Evolutionary conservation across 495 filamentous ascomycete species (phyloP).

Genomic region (Podospora conica): DNA sequence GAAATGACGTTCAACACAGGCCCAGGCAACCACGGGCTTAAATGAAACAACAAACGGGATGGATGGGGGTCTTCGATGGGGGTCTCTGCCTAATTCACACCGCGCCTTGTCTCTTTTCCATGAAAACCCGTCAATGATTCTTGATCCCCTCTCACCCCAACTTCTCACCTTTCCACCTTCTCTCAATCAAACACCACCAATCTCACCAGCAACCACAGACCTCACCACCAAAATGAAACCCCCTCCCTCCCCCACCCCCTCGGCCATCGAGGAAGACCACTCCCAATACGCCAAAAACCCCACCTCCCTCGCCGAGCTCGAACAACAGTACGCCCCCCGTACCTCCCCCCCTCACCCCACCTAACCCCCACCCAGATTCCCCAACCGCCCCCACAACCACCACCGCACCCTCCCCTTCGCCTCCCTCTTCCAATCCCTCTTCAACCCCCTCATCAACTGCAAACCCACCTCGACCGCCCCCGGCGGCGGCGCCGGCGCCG

Average conservation of each 20-base stretch:
- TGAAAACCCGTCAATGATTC: neutral
- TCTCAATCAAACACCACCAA: neutral
- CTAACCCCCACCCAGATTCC: constrained; percentile 50
- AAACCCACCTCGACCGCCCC: constrained; percentile 65
- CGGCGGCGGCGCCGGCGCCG: constrained; percentile 29
- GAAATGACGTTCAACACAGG: neutral
- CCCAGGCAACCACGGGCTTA: neutral
- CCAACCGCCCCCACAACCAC: constrained; percentile 76
- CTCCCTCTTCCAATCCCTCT: constrained; percentile 67
- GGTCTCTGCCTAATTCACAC: neutral
- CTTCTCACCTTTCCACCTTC: neutral
- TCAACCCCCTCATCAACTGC: constrained; percentile 80
- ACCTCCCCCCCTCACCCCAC: neutral
- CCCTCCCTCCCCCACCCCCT: constrained; percentile 40
- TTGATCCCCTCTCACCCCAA: neutral
- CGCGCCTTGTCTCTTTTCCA: neutral
- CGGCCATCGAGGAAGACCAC: constrained; percentile 47
- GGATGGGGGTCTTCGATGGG: neutral
- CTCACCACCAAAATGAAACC: constrained; percentile 23
- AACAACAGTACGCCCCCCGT: constrained; percentile 51
- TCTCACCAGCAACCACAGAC: neutral
- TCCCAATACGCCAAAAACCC: constrained; percentile 41
- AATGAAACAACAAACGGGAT: neutral
- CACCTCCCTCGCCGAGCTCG: constrained; percentile 48
- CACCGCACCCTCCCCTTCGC: constrained; percentile 77